phyloP scores from a whole-genome alignment of 768 basidiomycete genomes.

The Neoboletus brunneissimus region DNA sequence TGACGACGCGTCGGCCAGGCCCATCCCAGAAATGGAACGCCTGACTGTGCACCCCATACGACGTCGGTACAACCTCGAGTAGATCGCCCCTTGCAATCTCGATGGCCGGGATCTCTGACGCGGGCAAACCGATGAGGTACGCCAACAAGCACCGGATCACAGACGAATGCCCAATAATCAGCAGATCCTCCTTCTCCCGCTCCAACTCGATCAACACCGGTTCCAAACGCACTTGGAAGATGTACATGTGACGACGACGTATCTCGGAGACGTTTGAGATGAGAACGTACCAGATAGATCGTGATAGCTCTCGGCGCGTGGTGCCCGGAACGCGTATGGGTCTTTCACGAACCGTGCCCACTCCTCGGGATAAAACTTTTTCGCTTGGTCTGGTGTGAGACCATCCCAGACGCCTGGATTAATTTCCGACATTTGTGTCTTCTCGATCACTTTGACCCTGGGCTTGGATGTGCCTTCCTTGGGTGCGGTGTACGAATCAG shows the following conservation, averaged over 20 bases:
- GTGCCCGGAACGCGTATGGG: conserved; percentile 89
- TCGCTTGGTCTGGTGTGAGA: conserved; percentile 83
- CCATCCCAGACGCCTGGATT: conserved; percentile 99
- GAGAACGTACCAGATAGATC: conserved; percentile 70
- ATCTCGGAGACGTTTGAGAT: neutral
- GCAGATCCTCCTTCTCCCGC: conserved; percentile 87
- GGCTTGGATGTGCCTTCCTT: conserved; percentile 24
- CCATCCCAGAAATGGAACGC: conserved; percentile 94
- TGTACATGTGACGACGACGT: neutral
- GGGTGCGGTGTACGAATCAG: neutral
- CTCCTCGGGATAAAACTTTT: conserved; percentile 88
- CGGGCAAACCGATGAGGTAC: conserved; percentile 90
- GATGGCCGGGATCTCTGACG: conserved; percentile 95
- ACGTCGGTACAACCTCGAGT: conserved; percentile 88
- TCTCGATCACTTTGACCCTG: conserved; percentile 86
- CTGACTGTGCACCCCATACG: conserved; percentile 86
- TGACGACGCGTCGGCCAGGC: conserved; percentile 57
- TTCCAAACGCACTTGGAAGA: conserved; percentile 80
- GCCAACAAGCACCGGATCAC: conserved; percentile 96
- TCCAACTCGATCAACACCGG: conserved; percentile 92
- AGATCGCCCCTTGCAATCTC: conserved; percentile 96
- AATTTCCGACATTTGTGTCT: conserved; percentile 95
- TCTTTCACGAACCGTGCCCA: conserved; percentile 92
- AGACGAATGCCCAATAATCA: conserved; percentile 96
- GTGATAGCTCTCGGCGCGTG: conserved; percentile 96